Evolutionary conservation across 768 basidiomycete species (phyloP), one percentile per base, ranked within the genome.

Genomic region (Gautieria morchelliformis): DNA sequence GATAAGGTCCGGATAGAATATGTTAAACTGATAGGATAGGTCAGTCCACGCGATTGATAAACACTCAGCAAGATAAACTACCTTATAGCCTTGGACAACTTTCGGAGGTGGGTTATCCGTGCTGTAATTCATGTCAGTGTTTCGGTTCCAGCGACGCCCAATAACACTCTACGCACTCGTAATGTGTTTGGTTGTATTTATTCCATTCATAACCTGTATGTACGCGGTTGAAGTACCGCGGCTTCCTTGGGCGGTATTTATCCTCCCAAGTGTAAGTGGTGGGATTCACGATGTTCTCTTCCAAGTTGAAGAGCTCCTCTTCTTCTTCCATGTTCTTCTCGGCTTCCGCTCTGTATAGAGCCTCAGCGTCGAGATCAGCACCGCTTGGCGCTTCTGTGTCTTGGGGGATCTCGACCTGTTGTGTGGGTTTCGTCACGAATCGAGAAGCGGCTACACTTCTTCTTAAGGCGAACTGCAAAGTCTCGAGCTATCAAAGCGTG

Each of bases 121-220:
- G 68, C 93, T 95, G 63, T 20, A 22, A 14, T 15, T 10, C 22
- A 33, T 30, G 22, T 49, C 7, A 49, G 52, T 6, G 59, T 42
- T 45, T 30, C 35, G 10, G 35, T 47, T 15, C 48, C 41, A 58
- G 46, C 20, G 14, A 60, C 15, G 19, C 12, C 24, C 11, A 11
- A 20, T 22, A 0, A 32, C 42, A 17, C 14, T 45, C 56, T 20
- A 79, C 89, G 62, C 74, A 95, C 92, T 97, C 96, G 70, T 98
- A 99, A 73, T 98, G 96, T 4, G 96, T 98, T 70, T 98, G 95
- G 70, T 98, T 98, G 71, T 98, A 99, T 75, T 97, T 98, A 77
- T 95, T 98, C 96, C 96, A 99, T 69, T 99, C 96, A 68, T 95
- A 99, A 27, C 96, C 96, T 32, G 96, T 99, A 66, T 98, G 93